Percentiles rank a stretch among this genome's conserved stretches.
These are phyloP conservation scores for Schizosaccharomyces lindneri DNA, from an alignment of 805 yeast species.

Conservation along the genomic window DNA sequence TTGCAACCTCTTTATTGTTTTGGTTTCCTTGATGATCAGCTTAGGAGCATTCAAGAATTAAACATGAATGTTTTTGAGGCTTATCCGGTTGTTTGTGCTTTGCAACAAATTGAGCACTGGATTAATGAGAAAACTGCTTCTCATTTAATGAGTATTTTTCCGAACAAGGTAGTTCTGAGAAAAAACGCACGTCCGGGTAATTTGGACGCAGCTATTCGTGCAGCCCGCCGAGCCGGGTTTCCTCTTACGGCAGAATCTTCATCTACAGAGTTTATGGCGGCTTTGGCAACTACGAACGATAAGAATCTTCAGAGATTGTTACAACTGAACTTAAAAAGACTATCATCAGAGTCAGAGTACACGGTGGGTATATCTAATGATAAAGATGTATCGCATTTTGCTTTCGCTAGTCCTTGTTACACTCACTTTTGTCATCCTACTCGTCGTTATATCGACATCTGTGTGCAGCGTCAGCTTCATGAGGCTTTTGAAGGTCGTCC, in stretches of 20 bases:
- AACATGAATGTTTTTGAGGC: not conserved
- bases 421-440: conserved; percentile 98
- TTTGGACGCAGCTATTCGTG: not conserved
- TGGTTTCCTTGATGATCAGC: not conserved
- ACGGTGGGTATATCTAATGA: not conserved
- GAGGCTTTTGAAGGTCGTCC: conserved; percentile 20
- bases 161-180: not conserved
- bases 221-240: not conserved
- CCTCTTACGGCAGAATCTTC: not conserved
- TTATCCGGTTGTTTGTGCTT: not conserved
- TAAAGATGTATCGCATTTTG: not conserved
- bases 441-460: conserved; percentile 90
- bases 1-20: not conserved
- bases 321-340: not conserved
- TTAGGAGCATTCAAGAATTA: not conserved
- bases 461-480: conserved; percentile 73
- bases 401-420: conserved; percentile 27
- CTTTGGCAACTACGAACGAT: not conserved
- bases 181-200: not conserved
- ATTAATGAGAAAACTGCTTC: not conserved
- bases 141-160: not conserved
- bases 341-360: not conserved
- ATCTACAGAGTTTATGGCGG: not conserved
- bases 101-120: not conserved
- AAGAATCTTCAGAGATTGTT: not conserved